Percentiles rank a stretch among this genome's conserved stretches.
These are phyloP conservation scores for Quercus rubra DNA, from an alignment of 306 rosid species.

Conservation along the genomic window DNA sequence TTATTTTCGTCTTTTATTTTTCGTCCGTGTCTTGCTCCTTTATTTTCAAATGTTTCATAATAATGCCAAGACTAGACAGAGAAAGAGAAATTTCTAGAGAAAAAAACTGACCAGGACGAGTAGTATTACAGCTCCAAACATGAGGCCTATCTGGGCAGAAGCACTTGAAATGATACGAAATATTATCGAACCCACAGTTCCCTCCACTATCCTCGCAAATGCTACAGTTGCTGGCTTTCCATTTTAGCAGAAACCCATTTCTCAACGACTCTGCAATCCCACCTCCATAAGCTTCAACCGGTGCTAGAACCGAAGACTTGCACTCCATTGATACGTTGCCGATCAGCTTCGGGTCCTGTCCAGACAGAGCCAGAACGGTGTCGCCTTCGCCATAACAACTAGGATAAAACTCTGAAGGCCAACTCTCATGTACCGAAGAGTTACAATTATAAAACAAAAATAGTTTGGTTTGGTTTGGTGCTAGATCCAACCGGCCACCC, in stretches of 20 bases:
- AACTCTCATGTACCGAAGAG: too few relatives aligned
- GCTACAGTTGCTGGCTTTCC: slow-evolving; percentile 25
- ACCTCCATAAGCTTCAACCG: too few relatives aligned
- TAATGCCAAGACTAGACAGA: too few relatives aligned
- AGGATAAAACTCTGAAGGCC: background rate
- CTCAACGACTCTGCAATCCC: too few relatives aligned
- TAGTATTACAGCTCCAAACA: background rate
- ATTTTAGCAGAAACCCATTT: background rate
- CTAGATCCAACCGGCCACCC: fast-evolving
- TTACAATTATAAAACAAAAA: too few relatives aligned
- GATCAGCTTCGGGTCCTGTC: background rate
- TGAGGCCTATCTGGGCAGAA: slow-evolving; percentile 15
- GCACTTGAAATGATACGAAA: background rate
- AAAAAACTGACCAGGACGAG: slow-evolving; percentile 14
- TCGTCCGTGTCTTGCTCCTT: too few relatives aligned
- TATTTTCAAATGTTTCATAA: too few relatives aligned
- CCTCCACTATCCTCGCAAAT: slow-evolving; percentile 10
- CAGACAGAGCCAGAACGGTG: slow-evolving; percentile 9
- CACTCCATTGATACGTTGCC: background rate
- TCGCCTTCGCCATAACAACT: background rate
- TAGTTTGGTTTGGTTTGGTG: too few relatives aligned
- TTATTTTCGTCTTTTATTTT: too few relatives aligned
- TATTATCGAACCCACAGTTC: slow-evolving; percentile 23
- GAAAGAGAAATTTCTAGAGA: too few relatives aligned
- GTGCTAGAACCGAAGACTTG: too few relatives aligned